Evolutionary conservation across 106 monocot species (phyloP).

Genomic region (Dendrobium officinale): DNA sequence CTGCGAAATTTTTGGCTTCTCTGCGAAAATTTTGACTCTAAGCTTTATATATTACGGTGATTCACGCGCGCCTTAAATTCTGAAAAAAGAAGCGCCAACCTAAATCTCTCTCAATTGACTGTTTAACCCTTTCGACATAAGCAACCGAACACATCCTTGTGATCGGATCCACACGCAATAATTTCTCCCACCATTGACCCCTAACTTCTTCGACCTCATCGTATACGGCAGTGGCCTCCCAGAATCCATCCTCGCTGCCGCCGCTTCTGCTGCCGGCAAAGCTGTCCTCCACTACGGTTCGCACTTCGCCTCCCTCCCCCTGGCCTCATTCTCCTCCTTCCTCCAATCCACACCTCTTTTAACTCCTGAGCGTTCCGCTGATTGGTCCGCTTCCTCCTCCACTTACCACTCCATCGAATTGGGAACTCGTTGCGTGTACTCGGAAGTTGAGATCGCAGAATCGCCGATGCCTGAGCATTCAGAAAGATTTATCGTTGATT

Average conservation of each 20-base stretch:
- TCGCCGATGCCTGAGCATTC: conserved; percentile 38
- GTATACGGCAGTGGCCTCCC: conserved; percentile 74
- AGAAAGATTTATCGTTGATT: conserved; percentile 46
- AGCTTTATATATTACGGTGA: too few species aligned
- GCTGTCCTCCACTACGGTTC: conserved; percentile 97
- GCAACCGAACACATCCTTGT: too few species aligned
- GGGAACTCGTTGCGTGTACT: conserved; percentile 21
- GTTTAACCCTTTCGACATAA: too few species aligned
- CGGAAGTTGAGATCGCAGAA: conserved; percentile 32
- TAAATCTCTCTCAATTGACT: too few species aligned
- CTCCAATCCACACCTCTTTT: background rate
- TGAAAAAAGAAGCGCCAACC: too few species aligned
- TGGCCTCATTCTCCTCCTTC: background rate
- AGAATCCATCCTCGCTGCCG: conserved; percentile 69
- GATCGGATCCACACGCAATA: too few species aligned
- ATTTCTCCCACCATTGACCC: conserved; percentile 16
- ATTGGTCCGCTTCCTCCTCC: background rate
- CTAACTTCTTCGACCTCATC: conserved; percentile 63
- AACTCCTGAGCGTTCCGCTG: background rate
- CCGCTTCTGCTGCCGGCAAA: conserved; percentile 46
- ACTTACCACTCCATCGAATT: conserved; percentile 14
- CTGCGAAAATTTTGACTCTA: too few species aligned
- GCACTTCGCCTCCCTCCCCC: conserved; percentile 65
- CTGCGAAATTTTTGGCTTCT: too few species aligned
- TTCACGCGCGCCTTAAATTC: too few species aligned